Evolutionary conservation across 192 early-diverging fungal species (phyloP).

Genomic region (Rhizophagus prolifer): DNA sequence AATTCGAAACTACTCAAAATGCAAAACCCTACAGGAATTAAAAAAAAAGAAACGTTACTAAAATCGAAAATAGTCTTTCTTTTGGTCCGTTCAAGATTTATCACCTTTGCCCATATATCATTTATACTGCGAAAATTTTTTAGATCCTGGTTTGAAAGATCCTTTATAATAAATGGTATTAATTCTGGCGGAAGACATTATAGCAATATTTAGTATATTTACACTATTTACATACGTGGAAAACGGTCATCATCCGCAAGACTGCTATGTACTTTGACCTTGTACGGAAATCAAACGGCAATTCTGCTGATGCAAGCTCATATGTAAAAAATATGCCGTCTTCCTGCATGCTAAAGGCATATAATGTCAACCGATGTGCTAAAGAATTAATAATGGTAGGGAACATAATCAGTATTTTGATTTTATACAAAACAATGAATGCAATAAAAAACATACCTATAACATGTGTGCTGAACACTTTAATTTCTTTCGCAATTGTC

Average conservation of each 20-base stretch:
- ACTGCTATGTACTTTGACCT: constrained; percentile 18
- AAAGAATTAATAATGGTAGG: constrained; percentile 17
- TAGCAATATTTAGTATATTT: constrained; percentile 8
- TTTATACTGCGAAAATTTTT: no score
- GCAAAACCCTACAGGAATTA: no score
- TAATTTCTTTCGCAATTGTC: constrained; percentile 31
- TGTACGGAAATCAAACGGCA: constrained; percentile 29
- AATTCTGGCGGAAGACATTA: no score
- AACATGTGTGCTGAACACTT: constrained; percentile 29
- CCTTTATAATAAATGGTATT: no score
- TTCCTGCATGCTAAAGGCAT: constrained; percentile 29
- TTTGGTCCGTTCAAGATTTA: no score
- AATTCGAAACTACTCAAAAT: no score
- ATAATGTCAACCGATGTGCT: constrained; percentile 26
- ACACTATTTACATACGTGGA: constrained; percentile 30
- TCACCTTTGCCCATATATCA: no score
- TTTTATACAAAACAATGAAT: constrained; percentile 15
- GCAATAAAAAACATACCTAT: constrained; percentile 17
- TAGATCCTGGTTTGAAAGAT: no score
- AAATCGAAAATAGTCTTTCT: no score
- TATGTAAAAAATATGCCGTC: constrained; percentile 23
- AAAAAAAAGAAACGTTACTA: no score
- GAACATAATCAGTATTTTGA: constrained; percentile 18
- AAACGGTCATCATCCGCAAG: constrained; percentile 25
- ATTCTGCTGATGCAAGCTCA: constrained; percentile 23